Evolutionary conservation across 1,284 basidiomycete genomes (phyloP), one percentile per base, ranked within the genome.

Genomic region (Malassezia restricta): DNA sequence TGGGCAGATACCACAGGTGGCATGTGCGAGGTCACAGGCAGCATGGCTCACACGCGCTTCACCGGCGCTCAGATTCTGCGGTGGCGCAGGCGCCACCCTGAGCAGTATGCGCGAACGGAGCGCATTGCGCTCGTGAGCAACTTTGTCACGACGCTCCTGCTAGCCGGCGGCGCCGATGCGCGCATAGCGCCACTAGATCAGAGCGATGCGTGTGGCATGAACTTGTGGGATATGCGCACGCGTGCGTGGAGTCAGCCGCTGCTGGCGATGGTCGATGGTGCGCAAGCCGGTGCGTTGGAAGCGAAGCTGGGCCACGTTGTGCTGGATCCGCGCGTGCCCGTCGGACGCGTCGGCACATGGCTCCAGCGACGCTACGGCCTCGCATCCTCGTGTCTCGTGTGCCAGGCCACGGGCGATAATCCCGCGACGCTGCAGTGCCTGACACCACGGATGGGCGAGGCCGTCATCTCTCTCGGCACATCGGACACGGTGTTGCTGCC

Each of bases 171-270:
- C 20, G 74, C 75, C 29, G 31, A 39, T 3, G 37, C 29, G 17
- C 8, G 28, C 24, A 24, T 50, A 12, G 53, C 53, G 6, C 47
- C 47, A 58, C 79, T 71, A 14, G 67, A 68, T 42, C 59, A 67
- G 42, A 82, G 84, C 30, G 88, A 91, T 72, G 87, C 87, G 2
- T 88, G 86, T 66, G 88, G 88, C 0, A 91, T 89, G 87, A 91
- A 90, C 71, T 75, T 91, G 40, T 77, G 75, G 70, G 71, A 76
- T 58, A 61, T 65, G 55, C 84, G 85, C 29, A 70, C 81, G 37
- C 73, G 50, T 58, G 28, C 55, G 2, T 71, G 69, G 69, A 66
- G 62, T 45, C 49, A 45, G 12, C 47, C 49, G 2, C 55, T 70
- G 8, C 57, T 70, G 1, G 43, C 52, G 3, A 50, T 65, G 7